Evolutionary conservation across 2,329 filamentous ascomycete genomes (phyloP).

Genomic region (Colletotrichum sidae): DNA sequence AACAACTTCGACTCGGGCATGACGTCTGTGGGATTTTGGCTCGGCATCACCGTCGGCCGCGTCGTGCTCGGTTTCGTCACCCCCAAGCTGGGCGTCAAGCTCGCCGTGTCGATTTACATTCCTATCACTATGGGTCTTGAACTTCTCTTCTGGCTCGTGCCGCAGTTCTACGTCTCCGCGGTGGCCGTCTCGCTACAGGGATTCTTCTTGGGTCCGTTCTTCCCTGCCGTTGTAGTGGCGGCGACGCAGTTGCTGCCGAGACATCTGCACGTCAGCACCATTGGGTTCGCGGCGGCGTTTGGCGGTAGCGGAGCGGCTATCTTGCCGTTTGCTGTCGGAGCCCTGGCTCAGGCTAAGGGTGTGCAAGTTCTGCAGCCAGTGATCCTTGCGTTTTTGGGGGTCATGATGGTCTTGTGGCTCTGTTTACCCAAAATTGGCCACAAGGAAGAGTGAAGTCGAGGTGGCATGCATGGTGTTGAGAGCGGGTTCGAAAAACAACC

Average conservation of each 20-base stretch:
- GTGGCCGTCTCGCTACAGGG: conserved; percentile 78
- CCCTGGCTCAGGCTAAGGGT: conserved; percentile 69
- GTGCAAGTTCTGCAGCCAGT: conserved; percentile 69
- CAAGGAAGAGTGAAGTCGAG: conserved; percentile 49
- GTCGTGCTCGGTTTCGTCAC: conserved; percentile 80
- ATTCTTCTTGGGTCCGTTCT: conserved; percentile 84
- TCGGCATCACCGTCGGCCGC: conserved; percentile 79
- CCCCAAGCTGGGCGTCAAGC: conserved; percentile 76
- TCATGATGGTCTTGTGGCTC: conserved; percentile 59
- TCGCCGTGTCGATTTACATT: conserved; percentile 73
- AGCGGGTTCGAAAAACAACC: too few relatives aligned
- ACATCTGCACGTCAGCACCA: conserved; percentile 79
- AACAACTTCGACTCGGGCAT: conserved; percentile 77
- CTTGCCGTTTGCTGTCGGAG: conserved; percentile 75
- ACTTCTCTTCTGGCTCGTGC: conserved; percentile 85
- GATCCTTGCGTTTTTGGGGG: conserved; percentile 61
- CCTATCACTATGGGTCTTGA: conserved; percentile 72
- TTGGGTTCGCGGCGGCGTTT: conserved; percentile 82
- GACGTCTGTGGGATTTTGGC: conserved; percentile 84
- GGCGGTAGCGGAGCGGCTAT: conserved; percentile 78
- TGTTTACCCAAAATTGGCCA: conserved; percentile 55
- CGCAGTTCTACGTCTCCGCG: conserved; percentile 79
- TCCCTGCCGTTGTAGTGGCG: conserved; percentile 77
- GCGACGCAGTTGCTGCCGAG: conserved; percentile 77
- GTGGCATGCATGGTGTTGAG: neutral